These are phyloP conservation scores for Pezicula radicicola DNA, from an alignment of 2,329 filamentous ascomycete genomes.

Conservation along the genomic window DNA sequence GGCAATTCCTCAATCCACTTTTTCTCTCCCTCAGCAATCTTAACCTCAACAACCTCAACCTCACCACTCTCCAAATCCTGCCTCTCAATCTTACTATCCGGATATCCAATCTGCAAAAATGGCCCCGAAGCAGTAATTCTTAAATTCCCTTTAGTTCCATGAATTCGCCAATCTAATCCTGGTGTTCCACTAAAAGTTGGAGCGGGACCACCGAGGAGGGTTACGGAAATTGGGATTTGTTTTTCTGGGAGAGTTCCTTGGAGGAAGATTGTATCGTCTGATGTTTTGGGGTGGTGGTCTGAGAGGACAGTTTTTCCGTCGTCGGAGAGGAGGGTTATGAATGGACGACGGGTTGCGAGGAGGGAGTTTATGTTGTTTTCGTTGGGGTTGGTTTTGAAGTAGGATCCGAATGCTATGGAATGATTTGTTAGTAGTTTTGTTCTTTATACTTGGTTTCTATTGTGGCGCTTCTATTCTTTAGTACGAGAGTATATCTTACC, in stretches of 20 bases:
- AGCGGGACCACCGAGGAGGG: constrained; percentile 12
- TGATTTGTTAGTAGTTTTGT: neutral
- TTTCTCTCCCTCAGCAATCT: neutral
- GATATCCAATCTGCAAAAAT: constrained; percentile 14
- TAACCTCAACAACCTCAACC: constrained; percentile 11
- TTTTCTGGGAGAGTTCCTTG: constrained; percentile 6
- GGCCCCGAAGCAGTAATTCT: constrained; percentile 8
- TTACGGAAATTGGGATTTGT: constrained; percentile 12
- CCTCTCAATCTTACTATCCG: constrained; percentile 14
- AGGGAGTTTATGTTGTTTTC: constrained; percentile 5
- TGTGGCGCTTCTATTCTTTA: no score
- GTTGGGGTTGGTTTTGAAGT: constrained; percentile 3
- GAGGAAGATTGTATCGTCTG: constrained; percentile 19
- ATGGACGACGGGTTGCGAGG: constrained; percentile 8
- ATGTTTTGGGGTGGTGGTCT: constrained; percentile 3
- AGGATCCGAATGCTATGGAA: constrained; percentile 13
- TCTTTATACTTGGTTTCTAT: no score
- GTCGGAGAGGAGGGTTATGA: constrained; percentile 5
- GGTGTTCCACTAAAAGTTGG: constrained; percentile 7
- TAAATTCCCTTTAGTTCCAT: constrained; percentile 42
- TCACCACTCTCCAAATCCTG: constrained; percentile 7
- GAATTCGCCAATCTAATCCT: constrained; percentile 45
- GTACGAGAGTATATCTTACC: constrained; percentile 2
- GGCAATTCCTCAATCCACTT: neutral
- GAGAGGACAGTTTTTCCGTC: constrained; percentile 5